Base-by-base conservation (phyloP, 768 basidiomycete genomes). In the Dioszegia aurantiaca region DNA sequence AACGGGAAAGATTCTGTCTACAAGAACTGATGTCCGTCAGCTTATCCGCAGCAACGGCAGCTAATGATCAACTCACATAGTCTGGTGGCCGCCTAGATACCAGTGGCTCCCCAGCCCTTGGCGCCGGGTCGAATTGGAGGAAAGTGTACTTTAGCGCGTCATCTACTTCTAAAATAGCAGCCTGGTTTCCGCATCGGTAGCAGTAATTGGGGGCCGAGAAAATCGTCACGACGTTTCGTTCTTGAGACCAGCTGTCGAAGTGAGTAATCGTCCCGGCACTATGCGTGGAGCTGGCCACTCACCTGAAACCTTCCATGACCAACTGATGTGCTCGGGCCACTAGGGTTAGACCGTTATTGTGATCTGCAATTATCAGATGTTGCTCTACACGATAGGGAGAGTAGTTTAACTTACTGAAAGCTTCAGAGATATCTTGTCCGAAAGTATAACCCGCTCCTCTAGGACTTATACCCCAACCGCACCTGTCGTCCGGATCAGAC, bases 161-260 rank as follows among this genome's bases (percentile, higher is more conserved):
- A 79, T 99, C 95, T 78, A 99, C 95, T 79, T 99, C 95, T 86
- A 99, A 94, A 77, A 99, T 99, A 48, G 95, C 95, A 55, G 95
- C 95, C 74, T 98, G 95, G 78, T 99, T 99, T 54, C 95, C 95
- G 77, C 95, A 99, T 77, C 95, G 83, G 82, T 99, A 99, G 80
- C 94, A 99, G 79, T 97, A 99, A 80, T 99, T 99, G 41, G 95
- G 95, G 66, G 95, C 95, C 64, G 93, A 97, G 82, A 97, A 99
- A 75, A 99, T 97, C 41, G 94, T 99, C 65, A 99, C 94, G 23
- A 99, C 94, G 77, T 97, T 98, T 78, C 91, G 85, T 80, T 98
- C 94, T 80, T 98, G 94, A 59, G 92, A 91, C 94, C 94, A 98
- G 76, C 91, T 95, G 77, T 89, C 89, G 44, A 88, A 58, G 48